Evolutionary conservation across 768 basidiomycete species (phyloP), one percentile per base, ranked within the genome.

Genomic region (Termitomyces sp.): DNA sequence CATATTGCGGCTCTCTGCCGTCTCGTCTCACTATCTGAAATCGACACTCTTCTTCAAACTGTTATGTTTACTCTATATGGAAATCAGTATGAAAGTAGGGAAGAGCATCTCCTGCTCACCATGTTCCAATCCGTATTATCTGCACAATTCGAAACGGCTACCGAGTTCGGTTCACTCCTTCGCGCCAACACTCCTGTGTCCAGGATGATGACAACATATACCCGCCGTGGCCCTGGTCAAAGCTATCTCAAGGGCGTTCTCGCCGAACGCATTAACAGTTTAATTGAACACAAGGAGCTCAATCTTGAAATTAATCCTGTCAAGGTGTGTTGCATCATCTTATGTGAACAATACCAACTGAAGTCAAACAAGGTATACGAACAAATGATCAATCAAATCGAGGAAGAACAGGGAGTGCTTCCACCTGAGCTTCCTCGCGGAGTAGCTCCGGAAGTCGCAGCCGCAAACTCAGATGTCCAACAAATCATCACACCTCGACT

Each of bases 11-110:
- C 91, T 50, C 84, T 99, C 23, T 98, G 97, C 66, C 89, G 97
- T 17, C 89, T 99, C 57, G 97, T 99, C 72, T 93, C 89, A 61
- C 75, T 99, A 39, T 85, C 91, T 46, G 97, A 99, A 76, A 98
- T 99, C 67, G 97, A 99, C 72, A 98, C 97, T 45, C 88, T 99
- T 57, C 85, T 99, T 27, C 97, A 99, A 71, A 99, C 97, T 2
- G 97, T 99, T 72, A 99, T 99, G 97, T 99, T 99, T 76, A 98
- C 97, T 17, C 84, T 99, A 28, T 99, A 98, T 70, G 97, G 97
- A 60, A 96, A 99, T 78, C 96, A 98, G 76, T 96, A 98, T 75
- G 94, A 98, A 76, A 92, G 91, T 68, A 80, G 96, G 64, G 97
- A 99, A 75, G 97, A 99, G 74, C 97, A 99, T 72, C 76, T 99